Percentiles rank a stretch among this genome's conserved stretches.
phyloP scores from a whole-genome alignment of 805 yeast species.

The Wickerhamiella sergipiensis region DNA sequence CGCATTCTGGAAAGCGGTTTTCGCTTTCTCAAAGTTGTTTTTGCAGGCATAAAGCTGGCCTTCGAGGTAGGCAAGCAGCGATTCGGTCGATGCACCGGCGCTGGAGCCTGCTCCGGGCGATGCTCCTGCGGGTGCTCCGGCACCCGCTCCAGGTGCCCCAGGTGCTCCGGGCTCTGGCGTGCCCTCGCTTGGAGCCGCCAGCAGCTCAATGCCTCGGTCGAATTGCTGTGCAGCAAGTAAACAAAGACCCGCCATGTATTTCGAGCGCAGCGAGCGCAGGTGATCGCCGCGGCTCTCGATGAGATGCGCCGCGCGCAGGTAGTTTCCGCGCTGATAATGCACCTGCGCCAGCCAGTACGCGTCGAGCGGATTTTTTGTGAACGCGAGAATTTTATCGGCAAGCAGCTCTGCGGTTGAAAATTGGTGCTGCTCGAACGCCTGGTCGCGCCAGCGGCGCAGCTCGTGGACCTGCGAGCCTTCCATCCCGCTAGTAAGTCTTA shows the following conservation, averaged over 20 bases:
- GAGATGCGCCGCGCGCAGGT: slow-evolving; percentile 62
- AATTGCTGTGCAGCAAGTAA: slow-evolving; percentile 32
- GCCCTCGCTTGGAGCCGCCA: slow-evolving; percentile 53
- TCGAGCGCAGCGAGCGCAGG: slow-evolving; percentile 47
- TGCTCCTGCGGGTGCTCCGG: background rate
- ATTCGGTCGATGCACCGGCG: slow-evolving; percentile 24
- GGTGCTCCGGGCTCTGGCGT: background rate
- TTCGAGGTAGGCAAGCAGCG: slow-evolving; percentile 72
- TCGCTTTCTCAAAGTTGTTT: slow-evolving; percentile 74
- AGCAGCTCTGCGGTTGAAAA: slow-evolving; percentile 79
- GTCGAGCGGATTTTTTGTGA: slow-evolving; percentile 79
- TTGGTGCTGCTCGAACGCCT: slow-evolving; percentile 84
- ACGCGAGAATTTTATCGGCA: slow-evolving; percentile 76
- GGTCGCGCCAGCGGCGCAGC: slow-evolving; percentile 83
- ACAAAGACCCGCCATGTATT: slow-evolving; percentile 68
- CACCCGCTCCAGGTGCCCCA: background rate
- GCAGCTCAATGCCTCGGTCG: slow-evolving; percentile 79
- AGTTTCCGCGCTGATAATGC: slow-evolving; percentile 61
- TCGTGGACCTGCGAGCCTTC: slow-evolving; percentile 58
- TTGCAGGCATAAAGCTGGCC: slow-evolving; percentile 75
- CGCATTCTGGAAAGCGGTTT: slow-evolving; percentile 77
- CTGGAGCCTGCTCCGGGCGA: background rate
- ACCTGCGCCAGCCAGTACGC: slow-evolving; percentile 96
- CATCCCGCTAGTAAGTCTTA: background rate
- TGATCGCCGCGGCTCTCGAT: slow-evolving; percentile 44